phyloP scores from a whole-genome alignment of 2,329 filamentous ascomycete species.

The Neofusicoccum sp. region DNA sequence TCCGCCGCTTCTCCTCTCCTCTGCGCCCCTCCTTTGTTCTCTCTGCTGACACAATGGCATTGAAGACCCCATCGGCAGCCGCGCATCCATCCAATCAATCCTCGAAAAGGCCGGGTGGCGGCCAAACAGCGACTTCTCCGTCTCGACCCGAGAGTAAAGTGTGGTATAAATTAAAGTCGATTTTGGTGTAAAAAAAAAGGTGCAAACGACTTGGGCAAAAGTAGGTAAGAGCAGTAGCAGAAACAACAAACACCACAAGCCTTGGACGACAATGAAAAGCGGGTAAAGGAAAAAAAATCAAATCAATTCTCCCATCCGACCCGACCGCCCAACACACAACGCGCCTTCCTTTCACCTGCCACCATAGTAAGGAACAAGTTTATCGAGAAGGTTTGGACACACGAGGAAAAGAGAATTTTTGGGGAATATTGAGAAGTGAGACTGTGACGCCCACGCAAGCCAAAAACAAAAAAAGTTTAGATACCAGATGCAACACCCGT shows the following conservation, averaged over 20 bases:
- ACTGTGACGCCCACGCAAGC: slow-evolving; percentile 10
- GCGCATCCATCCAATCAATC: no score
- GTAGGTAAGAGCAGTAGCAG: background rate
- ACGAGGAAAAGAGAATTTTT: slow-evolving; percentile 6
- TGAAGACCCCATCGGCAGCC: no score
- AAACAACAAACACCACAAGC: background rate
- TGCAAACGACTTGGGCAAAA: background rate
- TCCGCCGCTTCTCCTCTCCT: no score
- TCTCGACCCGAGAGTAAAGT: background rate
- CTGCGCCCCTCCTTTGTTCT: no score
- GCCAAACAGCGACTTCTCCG: no score
- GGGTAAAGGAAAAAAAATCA: background rate
- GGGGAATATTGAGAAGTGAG: slow-evolving; percentile 16
- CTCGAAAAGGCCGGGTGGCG: no score
- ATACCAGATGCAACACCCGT: slow-evolving; percentile 16
- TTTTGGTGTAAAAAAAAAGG: slow-evolving; percentile 6
- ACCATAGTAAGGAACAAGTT: background rate
- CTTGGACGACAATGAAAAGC: background rate
- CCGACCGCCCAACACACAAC: background rate
- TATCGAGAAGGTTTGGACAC: slow-evolving; percentile 5
- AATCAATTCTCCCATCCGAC: slow-evolving; percentile 2
- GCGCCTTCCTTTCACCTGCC: slow-evolving; percentile 1
- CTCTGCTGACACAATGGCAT: no score
- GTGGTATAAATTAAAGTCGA: slow-evolving; percentile 13
- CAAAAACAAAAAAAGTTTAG: slow-evolving; percentile 8